Evolutionary conservation across 106 monocot species (phyloP).

Genomic region (Amphibolis antarctica): DNA sequence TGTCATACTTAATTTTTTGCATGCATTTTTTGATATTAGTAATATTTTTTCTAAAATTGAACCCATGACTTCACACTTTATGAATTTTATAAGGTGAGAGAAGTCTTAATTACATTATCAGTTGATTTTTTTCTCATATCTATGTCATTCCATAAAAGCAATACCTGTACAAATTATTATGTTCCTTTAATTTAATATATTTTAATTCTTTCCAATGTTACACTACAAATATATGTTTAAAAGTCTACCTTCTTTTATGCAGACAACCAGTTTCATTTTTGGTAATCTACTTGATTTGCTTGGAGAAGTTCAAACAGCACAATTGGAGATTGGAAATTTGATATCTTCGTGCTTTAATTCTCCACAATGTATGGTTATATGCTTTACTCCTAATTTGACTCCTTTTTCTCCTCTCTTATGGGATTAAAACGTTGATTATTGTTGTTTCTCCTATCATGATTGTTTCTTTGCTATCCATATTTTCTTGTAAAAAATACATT

Average conservation of each 20-base stretch:
- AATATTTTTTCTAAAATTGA: no score
- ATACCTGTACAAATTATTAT: neutral
- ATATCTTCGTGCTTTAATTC: conserved; percentile 7
- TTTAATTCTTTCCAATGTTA: neutral
- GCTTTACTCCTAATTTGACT: neutral
- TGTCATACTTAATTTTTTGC: no score
- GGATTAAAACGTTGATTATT: no score
- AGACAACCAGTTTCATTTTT: conserved; percentile 11
- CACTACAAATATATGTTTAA: neutral
- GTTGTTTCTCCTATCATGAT: no score
- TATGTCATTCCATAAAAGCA: neutral
- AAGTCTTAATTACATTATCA: no score
- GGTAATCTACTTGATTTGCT: conserved; percentile 19
- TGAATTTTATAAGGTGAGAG: no score
- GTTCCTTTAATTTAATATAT: neutral
- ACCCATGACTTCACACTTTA: no score
- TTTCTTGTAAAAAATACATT: no score
- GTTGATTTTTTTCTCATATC: no score
- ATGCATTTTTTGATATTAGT: no score
- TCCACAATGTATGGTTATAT: conserved; percentile 2
- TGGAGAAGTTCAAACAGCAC: conserved; percentile 9
- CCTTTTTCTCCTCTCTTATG: neutral
- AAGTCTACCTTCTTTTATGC: neutral
- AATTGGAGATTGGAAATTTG: conserved; percentile 1
- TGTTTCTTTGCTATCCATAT: no score